phyloP scores from a whole-genome alignment of 441 rosid genomes.

The Gossypium davidsonii region DNA sequence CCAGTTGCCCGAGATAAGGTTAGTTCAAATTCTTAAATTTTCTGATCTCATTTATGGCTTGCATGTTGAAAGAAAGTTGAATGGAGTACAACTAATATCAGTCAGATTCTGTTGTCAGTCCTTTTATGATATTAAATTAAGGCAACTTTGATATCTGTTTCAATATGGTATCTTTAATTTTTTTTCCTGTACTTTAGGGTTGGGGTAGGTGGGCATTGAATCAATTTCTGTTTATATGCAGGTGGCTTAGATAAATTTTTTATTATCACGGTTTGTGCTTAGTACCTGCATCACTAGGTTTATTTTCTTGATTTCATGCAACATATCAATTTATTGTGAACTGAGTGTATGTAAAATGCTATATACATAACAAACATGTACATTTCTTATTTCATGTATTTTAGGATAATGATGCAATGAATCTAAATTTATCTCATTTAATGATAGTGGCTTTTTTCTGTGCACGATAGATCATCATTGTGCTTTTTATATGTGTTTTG shows the following conservation, averaged over 20 bases:
- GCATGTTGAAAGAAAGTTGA: not conserved
- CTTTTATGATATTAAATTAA: not conserved
- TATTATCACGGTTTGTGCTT: not conserved
- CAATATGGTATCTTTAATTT: not conserved
- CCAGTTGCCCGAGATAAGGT: constrained; percentile 94
- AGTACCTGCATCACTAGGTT: not conserved
- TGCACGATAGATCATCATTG: not conserved
- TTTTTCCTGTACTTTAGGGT: not conserved
- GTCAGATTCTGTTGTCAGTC: not conserved
- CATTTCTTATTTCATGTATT: not conserved
- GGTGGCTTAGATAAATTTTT: not conserved
- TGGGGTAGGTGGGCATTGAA: not conserved
- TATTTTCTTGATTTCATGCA: not conserved
- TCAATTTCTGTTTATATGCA: not conserved
- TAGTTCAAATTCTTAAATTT: constrained; percentile 20
- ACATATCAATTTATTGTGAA: not conserved
- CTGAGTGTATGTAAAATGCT: not conserved
- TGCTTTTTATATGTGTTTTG: not conserved
- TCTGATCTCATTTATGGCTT: not conserved
- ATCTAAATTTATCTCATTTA: not conserved
- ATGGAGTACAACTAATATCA: not conserved
- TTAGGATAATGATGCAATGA: not conserved
- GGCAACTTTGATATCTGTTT: not conserved
- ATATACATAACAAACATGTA: not conserved
- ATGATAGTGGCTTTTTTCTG: not conserved